phyloP scores from a whole-genome alignment of 129 eudicot genomes.

The carrot (Daucus carota) region DH1_v3.0 NC_030385.2:4488001-4488500 shows the following conservation, averaged over 20 bases:
- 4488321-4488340: too few relatives aligned
- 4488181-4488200: conserved; percentile 9
- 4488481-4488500: neutral
- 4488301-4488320: too few relatives aligned
- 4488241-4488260: conserved; percentile 1
- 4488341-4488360: too few relatives aligned
- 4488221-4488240: neutral
- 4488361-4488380: too few relatives aligned
- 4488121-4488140: neutral
- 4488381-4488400: too few relatives aligned
- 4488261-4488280: neutral
- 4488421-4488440: neutral
- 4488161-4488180: conserved; percentile 4
- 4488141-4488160: neutral
- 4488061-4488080: conserved; percentile 2
- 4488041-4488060: conserved; percentile 9
- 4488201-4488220: conserved; percentile 10
- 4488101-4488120: neutral
- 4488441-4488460: neutral
- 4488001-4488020: neutral
- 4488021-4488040: conserved; percentile 7
- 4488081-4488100: neutral
- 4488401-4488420: neutral
- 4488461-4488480: neutral
- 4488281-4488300: too few relatives aligned